Percentiles rank a stretch among this genome's conserved stretches.
Conservation (phyloP, 192 early-diverging fungal species). For the Geranomyces variabilis region DNA sequence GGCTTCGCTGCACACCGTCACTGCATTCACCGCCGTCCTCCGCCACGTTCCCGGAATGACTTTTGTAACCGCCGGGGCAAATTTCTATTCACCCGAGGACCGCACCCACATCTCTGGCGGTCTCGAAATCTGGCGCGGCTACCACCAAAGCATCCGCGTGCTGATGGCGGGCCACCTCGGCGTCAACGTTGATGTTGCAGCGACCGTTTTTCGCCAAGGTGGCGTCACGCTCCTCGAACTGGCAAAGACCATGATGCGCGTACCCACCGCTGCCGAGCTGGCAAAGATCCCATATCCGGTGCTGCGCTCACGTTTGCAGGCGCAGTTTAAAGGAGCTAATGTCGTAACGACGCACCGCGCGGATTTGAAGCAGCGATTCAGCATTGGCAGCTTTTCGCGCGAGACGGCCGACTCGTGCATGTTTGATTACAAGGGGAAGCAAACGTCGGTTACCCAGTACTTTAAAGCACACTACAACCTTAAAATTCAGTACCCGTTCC, state of each 20-base stretch:
- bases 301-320: neutral
- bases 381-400: slow-evolving; percentile 23
- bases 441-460: slow-evolving; percentile 37
- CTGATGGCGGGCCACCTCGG: slow-evolving; percentile 52
- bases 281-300: slow-evolving; percentile 1
- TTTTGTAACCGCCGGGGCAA: slow-evolving; percentile 36
- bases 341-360: slow-evolving; percentile 38
- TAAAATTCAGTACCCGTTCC: slow-evolving; percentile 64
- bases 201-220: slow-evolving; percentile 44
- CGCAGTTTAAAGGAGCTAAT: slow-evolving; percentile 32
- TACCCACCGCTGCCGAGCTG: slow-evolving; percentile 32
- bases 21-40: slow-evolving; percentile 35
- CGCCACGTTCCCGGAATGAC: slow-evolving; percentile 39
- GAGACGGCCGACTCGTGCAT: slow-evolving; percentile 25
- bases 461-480: slow-evolving; percentile 69
- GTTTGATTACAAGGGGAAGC: slow-evolving; percentile 31
- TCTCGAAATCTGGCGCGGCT: slow-evolving; percentile 49
- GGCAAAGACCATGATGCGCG: slow-evolving; percentile 53
- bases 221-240: slow-evolving; percentile 57
- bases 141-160: slow-evolving; percentile 42
- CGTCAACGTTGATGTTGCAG: slow-evolving; percentile 46
- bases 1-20: slow-evolving; percentile 20
- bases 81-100: slow-evolving; percentile 39
- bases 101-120: slow-evolving; percentile 37
- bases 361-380: slow-evolving; percentile 39